Conservation (phyloP, 2,329 filamentous ascomycete genomes). For the Colletotrichum tropicicola region DNA sequence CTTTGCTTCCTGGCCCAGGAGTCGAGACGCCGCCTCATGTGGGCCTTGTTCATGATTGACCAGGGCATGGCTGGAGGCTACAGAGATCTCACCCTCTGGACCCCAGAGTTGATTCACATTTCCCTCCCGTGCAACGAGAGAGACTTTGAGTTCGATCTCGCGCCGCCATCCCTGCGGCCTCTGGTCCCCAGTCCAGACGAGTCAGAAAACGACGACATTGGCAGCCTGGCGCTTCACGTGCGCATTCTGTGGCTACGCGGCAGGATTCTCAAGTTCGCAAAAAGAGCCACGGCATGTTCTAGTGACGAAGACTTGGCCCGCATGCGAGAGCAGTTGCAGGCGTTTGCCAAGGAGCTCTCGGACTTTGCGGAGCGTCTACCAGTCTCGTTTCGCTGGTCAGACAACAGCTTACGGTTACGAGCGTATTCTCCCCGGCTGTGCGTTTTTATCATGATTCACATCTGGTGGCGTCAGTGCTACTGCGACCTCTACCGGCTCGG, state of each 20-base stretch:
- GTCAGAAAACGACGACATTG: constrained; percentile 60
- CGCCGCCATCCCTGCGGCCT: constrained; percentile 59
- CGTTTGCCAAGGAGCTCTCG: constrained; percentile 58
- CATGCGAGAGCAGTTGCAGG: constrained; percentile 53
- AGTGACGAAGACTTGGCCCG: constrained; percentile 46
- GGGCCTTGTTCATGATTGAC: constrained; percentile 58
- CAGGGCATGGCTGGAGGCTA: constrained; percentile 56
- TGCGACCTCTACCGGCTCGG: constrained; percentile 65
- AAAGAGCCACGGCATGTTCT: constrained; percentile 48
- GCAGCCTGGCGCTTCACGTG: constrained; percentile 64
- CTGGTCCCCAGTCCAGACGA: constrained; percentile 56
- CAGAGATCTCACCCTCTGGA: constrained; percentile 55
- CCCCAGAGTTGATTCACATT: constrained; percentile 52
- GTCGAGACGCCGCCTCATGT: constrained; percentile 55
- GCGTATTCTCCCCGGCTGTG: constrained; percentile 66
- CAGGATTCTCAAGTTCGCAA: constrained; percentile 63
- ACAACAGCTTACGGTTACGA: constrained; percentile 62
- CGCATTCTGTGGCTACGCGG: constrained; percentile 64
- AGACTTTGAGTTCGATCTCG: constrained; percentile 60
- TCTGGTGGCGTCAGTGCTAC: constrained; percentile 68
- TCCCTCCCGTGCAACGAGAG: constrained; percentile 58
- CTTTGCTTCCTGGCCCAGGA: constrained; percentile 54
- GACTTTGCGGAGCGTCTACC: constrained; percentile 63
- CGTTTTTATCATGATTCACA: constrained; percentile 67
- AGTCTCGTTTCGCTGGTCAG: constrained; percentile 65